Evolutionary conservation across 1,139 yeast species (phyloP).

Genomic region (Yarrowia galli): DNA sequence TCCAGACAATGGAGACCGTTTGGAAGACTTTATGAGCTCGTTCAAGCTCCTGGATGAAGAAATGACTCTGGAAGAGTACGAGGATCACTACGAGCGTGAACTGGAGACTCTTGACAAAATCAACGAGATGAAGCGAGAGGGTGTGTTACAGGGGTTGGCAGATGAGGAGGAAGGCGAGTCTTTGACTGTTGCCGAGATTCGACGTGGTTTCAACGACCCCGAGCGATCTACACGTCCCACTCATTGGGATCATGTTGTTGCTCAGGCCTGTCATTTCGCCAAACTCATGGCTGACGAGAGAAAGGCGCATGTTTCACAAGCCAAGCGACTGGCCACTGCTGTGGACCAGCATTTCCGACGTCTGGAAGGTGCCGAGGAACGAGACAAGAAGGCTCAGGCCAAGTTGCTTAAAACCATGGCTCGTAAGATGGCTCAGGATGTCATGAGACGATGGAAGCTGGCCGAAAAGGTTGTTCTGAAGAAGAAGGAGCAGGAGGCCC

Average conservation of each 20-base stretch:
- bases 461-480: conserved; percentile 80
- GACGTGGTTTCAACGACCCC: conserved; percentile 54
- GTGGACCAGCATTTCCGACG: conserved; percentile 87
- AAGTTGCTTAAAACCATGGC: conserved; percentile 66
- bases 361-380: conserved; percentile 86
- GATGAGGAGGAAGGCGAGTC: conserved; percentile 52
- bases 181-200: conserved; percentile 45
- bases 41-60: conserved; percentile 66
- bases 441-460: conserved; percentile 86
- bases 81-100: conserved; percentile 59
- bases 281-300: conserved; percentile 73
- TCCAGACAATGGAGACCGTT: conserved; percentile 53
- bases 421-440: conserved; percentile 79
- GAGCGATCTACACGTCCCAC: conserved; percentile 53
- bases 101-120: conserved; percentile 56
- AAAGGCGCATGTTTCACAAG: conserved; percentile 68
- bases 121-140: conserved; percentile 61
- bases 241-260: conserved; percentile 72
- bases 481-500: conserved; percentile 50
- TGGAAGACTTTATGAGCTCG: conserved; percentile 59
- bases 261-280: conserved; percentile 78
- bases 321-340: conserved; percentile 79
- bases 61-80: conserved; percentile 57
- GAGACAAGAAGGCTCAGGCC: conserved; percentile 69
- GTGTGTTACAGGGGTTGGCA: conserved; percentile 54